These are phyloP conservation scores for Nannizzia gypsea DNA, from an alignment of 2,329 filamentous ascomycete genomes.

Conservation along the genomic window DNA sequence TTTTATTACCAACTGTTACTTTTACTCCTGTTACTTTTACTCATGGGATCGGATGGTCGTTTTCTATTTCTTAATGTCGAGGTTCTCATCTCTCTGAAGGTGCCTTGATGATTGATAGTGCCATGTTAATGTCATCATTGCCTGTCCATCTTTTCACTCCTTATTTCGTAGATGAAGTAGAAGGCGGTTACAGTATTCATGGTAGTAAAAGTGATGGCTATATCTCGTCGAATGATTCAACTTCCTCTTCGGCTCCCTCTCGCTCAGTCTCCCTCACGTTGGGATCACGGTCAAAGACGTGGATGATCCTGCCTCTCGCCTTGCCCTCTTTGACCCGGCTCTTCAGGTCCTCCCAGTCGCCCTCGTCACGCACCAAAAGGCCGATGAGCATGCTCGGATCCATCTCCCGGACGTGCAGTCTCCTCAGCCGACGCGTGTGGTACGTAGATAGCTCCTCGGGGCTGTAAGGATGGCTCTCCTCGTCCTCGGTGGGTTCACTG, in stretches of 20 bases:
- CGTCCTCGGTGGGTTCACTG: conserved; percentile 25
- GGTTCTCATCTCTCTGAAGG: too few relatives aligned
- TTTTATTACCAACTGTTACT: conserved; percentile 14
- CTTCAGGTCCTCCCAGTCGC: conserved; percentile 78
- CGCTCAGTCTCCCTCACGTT: conserved; percentile 46
- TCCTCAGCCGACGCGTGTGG: conserved; percentile 73
- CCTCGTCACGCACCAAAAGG: conserved; percentile 70
- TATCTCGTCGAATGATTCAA: conserved; percentile 67
- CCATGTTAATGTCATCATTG: background rate
- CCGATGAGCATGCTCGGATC: conserved; percentile 97
- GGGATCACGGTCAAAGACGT: conserved; percentile 61
- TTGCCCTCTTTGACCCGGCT: conserved; percentile 41
- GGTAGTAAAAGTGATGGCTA: background rate
- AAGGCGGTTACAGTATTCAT: too few relatives aligned
- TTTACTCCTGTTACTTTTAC: too few relatives aligned
- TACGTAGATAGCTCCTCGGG: conserved; percentile 67
- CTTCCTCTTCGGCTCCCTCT: conserved; percentile 70
- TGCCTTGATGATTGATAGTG: background rate
- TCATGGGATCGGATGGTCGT: background rate
- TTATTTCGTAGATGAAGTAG: background rate
- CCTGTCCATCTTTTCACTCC: background rate
- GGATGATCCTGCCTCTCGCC: conserved; percentile 66
- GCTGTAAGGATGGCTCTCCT: conserved; percentile 41
- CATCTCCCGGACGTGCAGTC: conserved; percentile 80
- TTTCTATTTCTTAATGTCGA: background rate